A percentile compares a stretch with the other conserved stretches of the same genome.
Conservation (phyloP, 306 rosid genomes). For the Prunus kanzakura region DNA sequence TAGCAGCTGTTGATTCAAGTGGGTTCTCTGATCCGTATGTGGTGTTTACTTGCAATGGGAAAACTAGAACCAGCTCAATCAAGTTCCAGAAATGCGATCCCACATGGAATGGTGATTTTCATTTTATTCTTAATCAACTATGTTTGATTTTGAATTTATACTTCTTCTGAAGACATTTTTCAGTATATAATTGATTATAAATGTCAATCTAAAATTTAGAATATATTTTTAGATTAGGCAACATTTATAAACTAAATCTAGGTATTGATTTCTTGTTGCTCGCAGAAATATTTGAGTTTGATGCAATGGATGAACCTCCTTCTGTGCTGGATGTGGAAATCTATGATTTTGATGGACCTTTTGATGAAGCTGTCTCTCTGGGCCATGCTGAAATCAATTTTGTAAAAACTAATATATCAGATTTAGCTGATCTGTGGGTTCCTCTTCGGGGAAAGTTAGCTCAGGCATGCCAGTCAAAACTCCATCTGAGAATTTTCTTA, state of each 20-base stretch:
- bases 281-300: constrained; percentile 95
- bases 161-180: not conserved
- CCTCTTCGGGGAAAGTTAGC: constrained; percentile 89
- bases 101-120: constrained; percentile 79
- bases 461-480: constrained; percentile 72
- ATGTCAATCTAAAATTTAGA: not conserved
- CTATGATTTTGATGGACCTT: constrained; percentile 92
- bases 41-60: constrained; percentile 89
- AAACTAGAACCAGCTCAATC: constrained; percentile 86
- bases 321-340: constrained; percentile 80
- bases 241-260: constrained; percentile 7
- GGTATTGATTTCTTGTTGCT: constrained; percentile 16
- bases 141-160: not conserved
- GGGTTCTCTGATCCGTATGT: constrained; percentile 80
- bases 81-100: constrained; percentile 85
- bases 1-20: constrained; percentile 65
- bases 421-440: constrained; percentile 86
- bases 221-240: not conserved
- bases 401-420: constrained; percentile 76
- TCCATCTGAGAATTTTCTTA: constrained; percentile 84
- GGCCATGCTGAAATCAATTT: constrained; percentile 82
- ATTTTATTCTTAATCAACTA: constrained; percentile 7
- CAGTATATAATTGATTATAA: not conserved
- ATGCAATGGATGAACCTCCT: constrained; percentile 96
- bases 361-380: constrained; percentile 69